Evolutionary conservation across 2,329 filamentous ascomycete genomes (phyloP), one percentile per base, ranked within the genome.

Genomic region (Nigrospora sphaerica): DNA sequence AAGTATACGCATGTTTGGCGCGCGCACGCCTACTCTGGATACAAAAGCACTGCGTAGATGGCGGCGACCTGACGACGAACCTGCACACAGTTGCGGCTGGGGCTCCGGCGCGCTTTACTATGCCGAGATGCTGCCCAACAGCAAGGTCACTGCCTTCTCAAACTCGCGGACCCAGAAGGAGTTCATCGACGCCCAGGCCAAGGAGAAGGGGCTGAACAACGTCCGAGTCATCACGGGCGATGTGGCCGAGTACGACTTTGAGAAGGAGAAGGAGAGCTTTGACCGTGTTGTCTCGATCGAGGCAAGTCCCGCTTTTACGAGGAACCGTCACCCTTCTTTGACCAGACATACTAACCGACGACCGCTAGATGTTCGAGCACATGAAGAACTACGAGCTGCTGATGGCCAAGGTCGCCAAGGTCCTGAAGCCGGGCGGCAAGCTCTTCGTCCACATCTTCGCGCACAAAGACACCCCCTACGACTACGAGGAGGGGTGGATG

Each of bases 321-420:
- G 12, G 17, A 33, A 31, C 23, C 10, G 2, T 2, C 23, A 5
- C 7, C 10, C 7, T 28, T 9, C 31, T 35, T 13, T 17, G 32
- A 19, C 11, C 17, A 13, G 16, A 32, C 13, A 31, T 10, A 32
- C 17, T 7, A 9, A 12, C 18, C 12, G 12, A 42, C 23, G 5
- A 17, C 5, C 3, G 32, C 43, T n/a, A 86, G 72, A 71, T 87
- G 12, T 86, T 88, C 57, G 83, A 87, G 61, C 84, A 87, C 62
- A 86, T 87, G 83, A 87, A 87, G 62, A 87, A 87, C 62, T 86
- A 87, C 62, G 75, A 83, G 51, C 66, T 80, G 12, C 73, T 87
- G 19, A 77, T 87, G 67, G 72, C 74, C 38, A 87, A 87, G 62
- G 66, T 86, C 14, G 59, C 72, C 4, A 68, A 73, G 31, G 73